Evolutionary conservation across 768 basidiomycete genomes (phyloP).

Genomic region (Mrakia frigida): DNA sequence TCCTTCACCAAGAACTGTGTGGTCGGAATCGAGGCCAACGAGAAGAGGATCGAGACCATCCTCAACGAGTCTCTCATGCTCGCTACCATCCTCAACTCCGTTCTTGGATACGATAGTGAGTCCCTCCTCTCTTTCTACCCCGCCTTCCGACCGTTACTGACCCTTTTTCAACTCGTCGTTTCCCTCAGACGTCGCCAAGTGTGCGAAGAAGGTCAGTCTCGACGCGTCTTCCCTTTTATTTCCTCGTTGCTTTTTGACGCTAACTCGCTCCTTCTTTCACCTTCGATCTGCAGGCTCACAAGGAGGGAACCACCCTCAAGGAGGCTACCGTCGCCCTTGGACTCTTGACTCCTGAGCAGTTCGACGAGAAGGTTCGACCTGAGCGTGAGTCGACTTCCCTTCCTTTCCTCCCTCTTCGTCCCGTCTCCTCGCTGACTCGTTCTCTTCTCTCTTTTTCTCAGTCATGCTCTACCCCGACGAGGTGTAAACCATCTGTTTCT

Average conservation of each 20-base stretch:
- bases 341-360: slow-evolving; percentile 80
- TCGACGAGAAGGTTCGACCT: slow-evolving; percentile 71
- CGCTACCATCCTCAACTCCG: slow-evolving; percentile 92
- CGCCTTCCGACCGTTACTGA: too few species aligned
- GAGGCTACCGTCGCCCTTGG: slow-evolving; percentile 86
- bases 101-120: slow-evolving; percentile 95
- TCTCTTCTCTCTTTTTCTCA: slow-evolving; percentile 27
- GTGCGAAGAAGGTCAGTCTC: slow-evolving; percentile 69
- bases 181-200: slow-evolving; percentile 81
- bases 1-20: slow-evolving; percentile 98
- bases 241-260: background rate
- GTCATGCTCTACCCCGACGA: slow-evolving; percentile 46
- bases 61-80: slow-evolving; percentile 96
- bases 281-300: slow-evolving; percentile 60
- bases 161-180: background rate
- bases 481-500: slow-evolving; percentile 31
- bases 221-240: background rate
- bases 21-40: slow-evolving; percentile 92
- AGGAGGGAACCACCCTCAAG: slow-evolving; percentile 92
- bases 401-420: background rate
- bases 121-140: background rate
- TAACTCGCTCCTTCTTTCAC: too few species aligned
- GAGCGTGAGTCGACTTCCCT: slow-evolving; percentile 45
- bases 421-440: slow-evolving; percentile 8
- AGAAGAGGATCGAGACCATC: slow-evolving; percentile 80